Evolutionary conservation across 1,284 basidiomycete species (phyloP).

Genomic region (Peniophora sp.): DNA sequence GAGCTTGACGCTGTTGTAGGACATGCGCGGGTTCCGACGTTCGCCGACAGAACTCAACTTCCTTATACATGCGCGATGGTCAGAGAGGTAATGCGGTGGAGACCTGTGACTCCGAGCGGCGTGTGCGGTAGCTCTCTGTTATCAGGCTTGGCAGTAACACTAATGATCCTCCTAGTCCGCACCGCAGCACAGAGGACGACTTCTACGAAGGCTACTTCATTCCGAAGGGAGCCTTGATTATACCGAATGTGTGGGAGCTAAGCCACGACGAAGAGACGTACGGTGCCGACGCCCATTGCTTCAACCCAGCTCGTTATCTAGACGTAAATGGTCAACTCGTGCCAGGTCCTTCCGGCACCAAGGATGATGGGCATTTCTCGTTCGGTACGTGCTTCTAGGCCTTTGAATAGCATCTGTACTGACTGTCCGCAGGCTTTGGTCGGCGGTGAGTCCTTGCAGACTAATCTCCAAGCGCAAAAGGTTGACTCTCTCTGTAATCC

Average conservation of each 20-base stretch:
- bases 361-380: conserved; percentile 4
- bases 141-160: too few species aligned
- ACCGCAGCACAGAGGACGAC: background rate
- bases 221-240: background rate
- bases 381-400: background rate
- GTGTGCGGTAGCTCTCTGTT: background rate
- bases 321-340: background rate
- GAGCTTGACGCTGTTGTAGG: background rate
- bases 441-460: background rate
- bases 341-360: background rate
- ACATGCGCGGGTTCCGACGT: background rate
- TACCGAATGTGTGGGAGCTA: conserved; percentile 3
- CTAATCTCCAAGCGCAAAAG: too few species aligned
- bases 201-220: background rate
- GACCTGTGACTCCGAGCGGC: background rate
- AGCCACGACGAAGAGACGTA: conserved; percentile 1
- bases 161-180: too few species aligned
- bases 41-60: background rate
- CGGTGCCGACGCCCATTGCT: background rate
- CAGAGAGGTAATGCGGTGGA: background rate
- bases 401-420: too few species aligned
- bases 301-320: conserved; percentile 1
- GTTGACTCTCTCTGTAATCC: too few species aligned
- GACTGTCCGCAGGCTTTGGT: conserved; percentile 2
- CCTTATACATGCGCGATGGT: background rate